phyloP scores from a whole-genome alignment of 2,329 filamentous ascomycete genomes.

The Botryotinia calthae region DNA sequence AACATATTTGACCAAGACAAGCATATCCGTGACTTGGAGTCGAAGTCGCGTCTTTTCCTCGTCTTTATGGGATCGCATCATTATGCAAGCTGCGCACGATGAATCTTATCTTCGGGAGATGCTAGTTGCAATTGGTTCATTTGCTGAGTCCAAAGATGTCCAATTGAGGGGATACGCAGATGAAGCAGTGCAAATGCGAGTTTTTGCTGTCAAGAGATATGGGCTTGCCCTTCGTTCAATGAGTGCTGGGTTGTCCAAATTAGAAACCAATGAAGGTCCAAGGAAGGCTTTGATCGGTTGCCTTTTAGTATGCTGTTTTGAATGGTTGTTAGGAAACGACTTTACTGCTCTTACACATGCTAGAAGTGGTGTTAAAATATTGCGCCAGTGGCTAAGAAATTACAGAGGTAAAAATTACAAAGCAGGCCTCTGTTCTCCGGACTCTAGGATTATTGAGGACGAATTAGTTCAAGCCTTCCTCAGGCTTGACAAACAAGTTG shows the following conservation, averaged over 20 bases:
- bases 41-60: slow-evolving; percentile 50
- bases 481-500: slow-evolving; percentile 24
- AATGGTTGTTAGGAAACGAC: slow-evolving; percentile 18
- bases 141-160: slow-evolving; percentile 36
- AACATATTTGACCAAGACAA: slow-evolving; percentile 12
- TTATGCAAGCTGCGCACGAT: slow-evolving; percentile 60
- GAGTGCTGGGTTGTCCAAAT: slow-evolving; percentile 11
- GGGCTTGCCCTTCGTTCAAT: slow-evolving; percentile 20
- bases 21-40: slow-evolving; percentile 46
- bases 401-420: background rate
- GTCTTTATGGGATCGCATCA: slow-evolving; percentile 59
- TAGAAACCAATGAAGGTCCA: background rate
- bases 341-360: slow-evolving; percentile 18
- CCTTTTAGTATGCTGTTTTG: slow-evolving; percentile 22
- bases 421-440: slow-evolving; percentile 13
- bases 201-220: slow-evolving; percentile 20
- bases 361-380: slow-evolving; percentile 6
- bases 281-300: slow-evolving; percentile 23
- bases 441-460: slow-evolving; percentile 19
- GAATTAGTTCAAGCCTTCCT: slow-evolving; percentile 22
- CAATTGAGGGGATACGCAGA: background rate
- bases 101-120: slow-evolving; percentile 59
- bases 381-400: slow-evolving; percentile 17
- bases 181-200: slow-evolving; percentile 10
- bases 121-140: slow-evolving; percentile 61